Percentiles rank a stretch among this genome's conserved stretches.
phyloP scores from a whole-genome alignment of 2,329 filamentous ascomycete genomes.

The Tolypocladium ovalisporum region DNA sequence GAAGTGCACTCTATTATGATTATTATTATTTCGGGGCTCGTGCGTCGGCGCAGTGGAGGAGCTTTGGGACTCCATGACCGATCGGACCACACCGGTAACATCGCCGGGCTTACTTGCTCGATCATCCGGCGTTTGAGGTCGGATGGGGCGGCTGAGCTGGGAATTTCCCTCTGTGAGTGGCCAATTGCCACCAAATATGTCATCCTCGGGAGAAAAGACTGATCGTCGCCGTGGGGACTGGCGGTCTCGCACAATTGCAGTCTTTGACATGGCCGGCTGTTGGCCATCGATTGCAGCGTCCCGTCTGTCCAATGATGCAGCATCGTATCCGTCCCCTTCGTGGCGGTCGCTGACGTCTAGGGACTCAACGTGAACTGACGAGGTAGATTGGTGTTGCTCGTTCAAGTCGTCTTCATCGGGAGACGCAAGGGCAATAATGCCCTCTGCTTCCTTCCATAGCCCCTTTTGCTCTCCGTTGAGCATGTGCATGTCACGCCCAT shows the following conservation, averaged over 20 bases:
- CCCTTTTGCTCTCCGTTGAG: conserved; percentile 45
- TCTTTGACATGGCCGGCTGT: conserved; percentile 35
- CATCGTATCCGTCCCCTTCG: conserved; percentile 36
- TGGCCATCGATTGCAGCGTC: conserved; percentile 31
- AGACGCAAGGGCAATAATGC: conserved; percentile 75
- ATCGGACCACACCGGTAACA: conserved; percentile 42
- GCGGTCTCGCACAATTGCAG: conserved; percentile 43
- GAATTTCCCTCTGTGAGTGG: conserved; percentile 27
- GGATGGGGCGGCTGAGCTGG: conserved; percentile 25
- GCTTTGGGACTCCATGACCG: conserved; percentile 48
- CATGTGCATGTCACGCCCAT: conserved; percentile 58
- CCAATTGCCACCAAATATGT: conserved; percentile 50
- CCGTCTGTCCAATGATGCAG: conserved; percentile 28
- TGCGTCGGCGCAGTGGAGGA: conserved; percentile 21
- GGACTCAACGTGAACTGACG: conserved; percentile 28
- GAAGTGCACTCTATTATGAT: conserved; percentile 48
- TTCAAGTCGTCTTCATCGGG: conserved; percentile 46
- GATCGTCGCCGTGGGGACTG: conserved; percentile 43
- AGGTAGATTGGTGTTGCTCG: conserved; percentile 24
- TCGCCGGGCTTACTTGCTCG: conserved; percentile 21
- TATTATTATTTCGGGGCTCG: conserved; percentile 25
- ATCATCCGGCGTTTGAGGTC: conserved; percentile 29
- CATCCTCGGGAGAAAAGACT: conserved; percentile 54
- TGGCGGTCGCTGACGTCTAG: conserved; percentile 32
- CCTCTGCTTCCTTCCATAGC: conserved; percentile 73